A percentile compares a stretch with the other conserved stretches of the same genome.
These are phyloP conservation scores for Pyropia haitanensis DNA, from an alignment of 23 red algal genomes.

Conservation along the genomic window DNA sequence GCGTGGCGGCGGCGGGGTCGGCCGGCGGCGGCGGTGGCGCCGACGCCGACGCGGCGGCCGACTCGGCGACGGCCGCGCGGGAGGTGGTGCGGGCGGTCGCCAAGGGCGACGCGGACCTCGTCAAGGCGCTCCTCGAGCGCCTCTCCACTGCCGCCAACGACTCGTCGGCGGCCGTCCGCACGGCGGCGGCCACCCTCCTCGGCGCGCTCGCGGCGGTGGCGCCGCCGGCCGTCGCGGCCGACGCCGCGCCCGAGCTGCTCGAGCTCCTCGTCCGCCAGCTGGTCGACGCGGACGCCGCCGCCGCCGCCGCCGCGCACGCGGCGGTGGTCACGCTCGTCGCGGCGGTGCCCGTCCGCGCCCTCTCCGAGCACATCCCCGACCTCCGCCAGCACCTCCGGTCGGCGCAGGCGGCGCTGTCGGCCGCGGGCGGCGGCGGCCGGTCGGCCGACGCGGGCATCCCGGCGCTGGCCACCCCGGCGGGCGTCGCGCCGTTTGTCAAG, in stretches of 20 bases:
- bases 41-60: not conserved
- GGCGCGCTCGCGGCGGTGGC: constrained; percentile 16
- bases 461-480: constrained; percentile 19
- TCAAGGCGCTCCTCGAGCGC: constrained; percentile 22
- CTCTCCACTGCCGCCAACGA: constrained; percentile 44
- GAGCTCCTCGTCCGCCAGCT: constrained; percentile 56
- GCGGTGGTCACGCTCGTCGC: constrained; percentile 14
- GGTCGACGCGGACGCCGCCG: constrained; percentile 29
- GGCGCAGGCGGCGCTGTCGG: constrained; percentile 10
- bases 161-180: constrained; percentile 9
- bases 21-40: too few relatives aligned
- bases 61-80: constrained; percentile 6
- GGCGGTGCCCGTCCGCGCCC: constrained; percentile 5
- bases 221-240: not conserved
- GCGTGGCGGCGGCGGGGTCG: constrained; percentile 8
- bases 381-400: constrained; percentile 52
- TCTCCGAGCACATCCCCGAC: constrained; percentile 16
- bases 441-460: not conserved
- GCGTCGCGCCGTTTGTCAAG: constrained; percentile 38
- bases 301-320: constrained; percentile 14
- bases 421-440: not conserved
- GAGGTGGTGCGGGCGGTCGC: constrained; percentile 27
- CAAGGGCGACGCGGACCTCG: constrained; percentile 5
- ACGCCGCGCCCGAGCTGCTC: constrained; percentile 3
- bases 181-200: constrained; percentile 22